phyloP scores from a whole-genome alignment of 2,329 filamentous ascomycete genomes.

The Juglanconis oblonga region DNA sequence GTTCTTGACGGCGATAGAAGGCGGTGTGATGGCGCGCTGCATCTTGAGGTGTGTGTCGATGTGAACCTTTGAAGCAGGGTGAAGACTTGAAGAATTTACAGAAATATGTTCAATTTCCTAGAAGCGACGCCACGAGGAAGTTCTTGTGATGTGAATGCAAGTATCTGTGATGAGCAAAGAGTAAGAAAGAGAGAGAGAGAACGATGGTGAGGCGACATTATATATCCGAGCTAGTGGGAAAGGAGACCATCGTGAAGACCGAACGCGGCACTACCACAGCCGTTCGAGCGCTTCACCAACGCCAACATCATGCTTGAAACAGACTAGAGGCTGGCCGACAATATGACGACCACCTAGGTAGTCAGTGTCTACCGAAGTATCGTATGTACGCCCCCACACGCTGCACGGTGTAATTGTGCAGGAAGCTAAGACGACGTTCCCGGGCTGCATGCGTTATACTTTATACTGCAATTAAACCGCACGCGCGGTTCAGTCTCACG shows the following conservation, averaged over 20 bases:
- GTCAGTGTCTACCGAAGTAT: background rate
- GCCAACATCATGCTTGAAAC: slow-evolving; percentile 9
- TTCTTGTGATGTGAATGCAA: background rate
- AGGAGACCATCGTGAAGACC: slow-evolving; percentile 1
- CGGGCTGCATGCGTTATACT: background rate
- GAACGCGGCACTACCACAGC: background rate
- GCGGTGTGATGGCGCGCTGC: slow-evolving; percentile 36
- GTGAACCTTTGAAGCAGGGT: too few species aligned
- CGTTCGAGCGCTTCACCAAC: background rate
- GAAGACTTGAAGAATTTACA: too few species aligned
- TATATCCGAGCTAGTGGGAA: background rate
- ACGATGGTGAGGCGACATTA: background rate
- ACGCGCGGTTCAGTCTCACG: background rate
- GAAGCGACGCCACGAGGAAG: background rate
- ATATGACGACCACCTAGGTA: slow-evolving; percentile 4
- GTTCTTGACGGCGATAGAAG: slow-evolving; percentile 28
- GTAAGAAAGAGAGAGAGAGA: background rate
- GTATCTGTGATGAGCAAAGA: background rate
- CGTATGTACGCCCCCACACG: background rate
- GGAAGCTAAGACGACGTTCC: background rate
- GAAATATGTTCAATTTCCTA: background rate
- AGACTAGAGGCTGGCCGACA: slow-evolving; percentile 6
- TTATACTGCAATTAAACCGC: background rate
- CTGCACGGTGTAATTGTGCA: slow-evolving; percentile 2
- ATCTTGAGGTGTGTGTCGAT: slow-evolving; percentile 27